Percentiles rank a stretch among this genome's conserved stretches.
These are phyloP conservation scores for Boletus semigastroideus DNA, from an alignment of 1,284 basidiomycete genomes.

Conservation along the genomic window DNA sequence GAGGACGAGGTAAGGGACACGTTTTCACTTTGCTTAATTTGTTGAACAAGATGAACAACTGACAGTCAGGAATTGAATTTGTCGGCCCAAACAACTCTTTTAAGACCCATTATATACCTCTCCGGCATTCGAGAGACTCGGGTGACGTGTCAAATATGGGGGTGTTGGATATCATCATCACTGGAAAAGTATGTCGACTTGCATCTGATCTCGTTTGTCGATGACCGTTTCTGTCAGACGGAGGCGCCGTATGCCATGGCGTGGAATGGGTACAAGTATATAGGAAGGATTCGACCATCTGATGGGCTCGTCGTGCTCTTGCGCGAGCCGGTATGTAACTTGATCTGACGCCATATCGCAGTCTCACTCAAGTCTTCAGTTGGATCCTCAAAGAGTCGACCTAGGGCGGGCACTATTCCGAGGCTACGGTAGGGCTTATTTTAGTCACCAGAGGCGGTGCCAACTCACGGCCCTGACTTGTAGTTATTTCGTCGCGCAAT, in stretches of 20 bases:
- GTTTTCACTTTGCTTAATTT: not conserved
- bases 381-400: constrained; percentile 29
- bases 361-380: constrained; percentile 14
- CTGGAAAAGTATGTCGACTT: constrained; percentile 43
- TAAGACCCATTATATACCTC: constrained; percentile 35
- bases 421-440: constrained; percentile 42
- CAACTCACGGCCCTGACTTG: constrained; percentile 7
- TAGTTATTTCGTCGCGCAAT: constrained; percentile 50
- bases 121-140: constrained; percentile 8
- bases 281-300: constrained; percentile 32
- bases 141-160: constrained; percentile 13
- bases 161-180: constrained; percentile 47
- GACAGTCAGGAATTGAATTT: constrained; percentile 45
- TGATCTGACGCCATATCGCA: not conserved
- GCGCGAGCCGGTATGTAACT: constrained; percentile 42
- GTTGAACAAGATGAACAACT: constrained; percentile 5
- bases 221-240: constrained; percentile 37
- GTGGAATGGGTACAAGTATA: constrained; percentile 44
- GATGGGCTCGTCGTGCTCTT: constrained; percentile 39
- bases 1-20: constrained; percentile 36
- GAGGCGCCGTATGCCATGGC: constrained; percentile 44
- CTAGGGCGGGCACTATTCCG: constrained; percentile 43
- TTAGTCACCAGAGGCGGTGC: not conserved
- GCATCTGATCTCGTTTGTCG: not conserved
- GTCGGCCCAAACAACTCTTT: constrained; percentile 37